Conservation (phyloP, 2,329 filamentous ascomycete species). For the Paramyrothecium sp. region DNA sequence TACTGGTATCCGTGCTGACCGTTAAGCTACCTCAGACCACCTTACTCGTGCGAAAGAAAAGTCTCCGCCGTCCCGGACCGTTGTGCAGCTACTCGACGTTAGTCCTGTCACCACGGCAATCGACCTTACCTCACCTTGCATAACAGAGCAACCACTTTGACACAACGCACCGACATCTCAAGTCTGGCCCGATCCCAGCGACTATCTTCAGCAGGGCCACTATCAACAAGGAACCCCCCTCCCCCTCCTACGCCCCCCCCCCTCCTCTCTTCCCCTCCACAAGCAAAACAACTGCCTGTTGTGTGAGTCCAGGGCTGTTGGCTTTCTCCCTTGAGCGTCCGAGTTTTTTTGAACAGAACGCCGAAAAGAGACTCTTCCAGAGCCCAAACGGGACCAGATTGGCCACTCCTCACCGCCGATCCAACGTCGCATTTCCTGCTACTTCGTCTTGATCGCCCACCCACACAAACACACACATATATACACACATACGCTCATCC, state of each 20-base stretch:
- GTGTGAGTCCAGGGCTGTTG: no score
- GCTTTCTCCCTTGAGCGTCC: no score
- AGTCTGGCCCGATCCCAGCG: neutral
- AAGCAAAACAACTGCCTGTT: no score
- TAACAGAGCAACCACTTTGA: neutral
- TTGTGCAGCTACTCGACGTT: neutral
- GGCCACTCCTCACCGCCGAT: slow-evolving; percentile 11
- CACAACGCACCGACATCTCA: neutral
- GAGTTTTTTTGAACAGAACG: neutral
- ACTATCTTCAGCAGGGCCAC: neutral
- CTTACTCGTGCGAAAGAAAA: neutral
- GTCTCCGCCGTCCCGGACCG: neutral
- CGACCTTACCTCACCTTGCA: neutral
- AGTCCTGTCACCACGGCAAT: neutral
- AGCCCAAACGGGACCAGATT: neutral
- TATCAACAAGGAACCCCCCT: neutral
- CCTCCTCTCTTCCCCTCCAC: neutral
- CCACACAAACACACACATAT: no score
- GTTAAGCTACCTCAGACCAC: no score
- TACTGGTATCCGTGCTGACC: no score
- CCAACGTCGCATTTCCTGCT: slow-evolving; percentile 3
- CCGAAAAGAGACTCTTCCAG: neutral
- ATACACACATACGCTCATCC: no score
- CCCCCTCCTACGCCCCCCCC: neutral
- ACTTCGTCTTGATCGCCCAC: no score